Conservation (phyloP, 148 eudicot genomes). For the Suaeda aralocaspica region DNA sequence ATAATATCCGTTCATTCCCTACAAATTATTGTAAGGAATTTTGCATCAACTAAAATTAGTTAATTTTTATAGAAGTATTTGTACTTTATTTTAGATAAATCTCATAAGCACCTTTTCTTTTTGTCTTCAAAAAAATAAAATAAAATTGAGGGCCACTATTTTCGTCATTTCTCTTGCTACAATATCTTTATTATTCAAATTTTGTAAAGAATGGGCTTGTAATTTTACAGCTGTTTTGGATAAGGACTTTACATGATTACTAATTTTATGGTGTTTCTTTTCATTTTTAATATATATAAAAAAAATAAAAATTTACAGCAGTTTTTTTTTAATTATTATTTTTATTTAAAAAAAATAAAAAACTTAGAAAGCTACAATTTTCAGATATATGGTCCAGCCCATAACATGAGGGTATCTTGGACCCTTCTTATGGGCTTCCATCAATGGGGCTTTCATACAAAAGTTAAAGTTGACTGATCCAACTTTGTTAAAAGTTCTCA, state of each 20-base stretch:
- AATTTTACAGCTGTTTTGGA: constrained; percentile 18
- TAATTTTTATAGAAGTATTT: too few relatives aligned
- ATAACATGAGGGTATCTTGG: constrained; percentile 10
- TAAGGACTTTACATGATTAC: constrained; percentile 2
- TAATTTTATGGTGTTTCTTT: neutral
- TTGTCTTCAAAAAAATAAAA: too few relatives aligned
- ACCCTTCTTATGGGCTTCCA: neutral
- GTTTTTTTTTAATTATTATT: too few relatives aligned
- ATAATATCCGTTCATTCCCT: too few relatives aligned
- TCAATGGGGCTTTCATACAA: neutral
- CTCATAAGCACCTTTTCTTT: too few relatives aligned
- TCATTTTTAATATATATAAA: neutral
- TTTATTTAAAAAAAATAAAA: too few relatives aligned
- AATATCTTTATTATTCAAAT: neutral
- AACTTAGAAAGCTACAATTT: neutral
- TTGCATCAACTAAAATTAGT: too few relatives aligned
- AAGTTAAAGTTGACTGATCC: neutral
- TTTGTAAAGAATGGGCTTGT: neutral
- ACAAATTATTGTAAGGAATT: too few relatives aligned
- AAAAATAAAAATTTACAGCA: too few relatives aligned
- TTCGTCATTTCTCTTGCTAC: neutral
- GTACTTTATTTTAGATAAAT: too few relatives aligned
- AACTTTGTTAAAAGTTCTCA: neutral
- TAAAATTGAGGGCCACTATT: neutral
- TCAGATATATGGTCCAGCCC: constrained; percentile 18